Evolutionary conservation across 495 filamentous ascomycete genomes (phyloP).

Genomic region (Cudoniella acicularis): DNA sequence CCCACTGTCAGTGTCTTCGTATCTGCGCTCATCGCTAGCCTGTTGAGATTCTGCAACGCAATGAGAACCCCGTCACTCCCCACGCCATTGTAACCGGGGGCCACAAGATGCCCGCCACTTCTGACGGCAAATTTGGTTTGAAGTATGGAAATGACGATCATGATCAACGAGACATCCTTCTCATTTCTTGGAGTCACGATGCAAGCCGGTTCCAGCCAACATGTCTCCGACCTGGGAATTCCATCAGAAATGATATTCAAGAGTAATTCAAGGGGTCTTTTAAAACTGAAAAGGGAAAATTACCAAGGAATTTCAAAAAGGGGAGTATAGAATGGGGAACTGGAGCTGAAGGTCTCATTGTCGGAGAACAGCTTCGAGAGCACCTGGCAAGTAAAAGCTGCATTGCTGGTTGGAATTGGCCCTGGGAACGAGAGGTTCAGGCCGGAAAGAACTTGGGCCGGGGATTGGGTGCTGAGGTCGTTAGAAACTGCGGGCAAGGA

Average conservation of each 20-base stretch:
- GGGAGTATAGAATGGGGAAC: not conserved
- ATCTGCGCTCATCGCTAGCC: constrained; percentile 24
- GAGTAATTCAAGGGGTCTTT: too few species aligned
- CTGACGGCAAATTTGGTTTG: constrained; percentile 28
- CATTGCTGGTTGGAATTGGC: not conserved
- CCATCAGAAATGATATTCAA: too few species aligned
- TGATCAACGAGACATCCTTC: not conserved
- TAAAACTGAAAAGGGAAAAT: too few species aligned
- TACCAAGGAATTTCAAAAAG: not conserved
- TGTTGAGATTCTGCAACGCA: constrained; percentile 27
- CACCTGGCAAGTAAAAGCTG: not conserved
- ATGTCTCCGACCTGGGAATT: not conserved
- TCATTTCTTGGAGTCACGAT: not conserved
- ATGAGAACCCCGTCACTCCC: constrained; percentile 26
- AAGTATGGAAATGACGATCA: not conserved
- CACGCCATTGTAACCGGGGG: not conserved
- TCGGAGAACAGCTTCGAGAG: not conserved
- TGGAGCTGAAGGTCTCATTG: not conserved
- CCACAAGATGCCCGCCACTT: constrained; percentile 28
- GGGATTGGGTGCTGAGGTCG: not conserved
- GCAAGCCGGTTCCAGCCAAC: not conserved
- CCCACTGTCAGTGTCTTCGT: constrained; percentile 29
- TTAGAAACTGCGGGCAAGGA: not conserved
- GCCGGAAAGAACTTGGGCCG: not conserved
- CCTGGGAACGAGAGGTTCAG: not conserved